Evolutionary conservation across 257 asterid species (phyloP), one percentile per base, ranked within the genome.

Genomic region (Solanum megistacrolobum): DNA sequence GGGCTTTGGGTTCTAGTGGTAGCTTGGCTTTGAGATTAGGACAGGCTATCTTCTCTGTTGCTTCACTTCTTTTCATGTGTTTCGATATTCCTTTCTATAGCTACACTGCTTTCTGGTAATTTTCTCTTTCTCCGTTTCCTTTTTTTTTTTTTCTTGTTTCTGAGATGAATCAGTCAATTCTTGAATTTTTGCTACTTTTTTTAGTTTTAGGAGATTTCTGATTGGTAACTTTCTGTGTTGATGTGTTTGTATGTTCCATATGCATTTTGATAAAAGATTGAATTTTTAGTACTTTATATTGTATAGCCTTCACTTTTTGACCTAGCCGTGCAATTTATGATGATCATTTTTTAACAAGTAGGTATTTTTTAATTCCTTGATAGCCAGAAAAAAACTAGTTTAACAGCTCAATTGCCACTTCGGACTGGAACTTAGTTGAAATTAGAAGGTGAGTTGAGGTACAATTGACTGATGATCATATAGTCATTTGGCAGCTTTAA

Each of bases 31-130:
- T 97, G 92, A 92, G 99, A 92, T 90, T 96, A 48, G 99, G 98
- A 78, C 99, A 97, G 88, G 93, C 96, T 65, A 29, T 93, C 18
- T 96, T 96, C 68, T 96, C 99, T n/a, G 90, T 94, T 89, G 98
- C 98, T 90, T 96, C 99, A 2, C 90, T 97, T 91, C 98, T 97
- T 29, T 97, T 97, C 92, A 97, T 97, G 99, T 97, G 99, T 90
- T 90, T 95, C 89, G 96, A 92, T 89, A 92, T 97, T 83, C 92
- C 96, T 81, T 97, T 97, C 97, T 96, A 95, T 92, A 94, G 98
- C 89, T 97, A 95, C 88, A 96, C 99, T 87, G 92, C 99, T 89
- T 97, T 96, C 95, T 97, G 99, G 99, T 97, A 92, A 91, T 85
- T 87, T 87, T n/a, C 25, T 12, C 8, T 13, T 52, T 83, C 21